Conservation (phyloP, 495 filamentous ascomycete genomes). For the Aspergillus coremiiformis region DNA sequence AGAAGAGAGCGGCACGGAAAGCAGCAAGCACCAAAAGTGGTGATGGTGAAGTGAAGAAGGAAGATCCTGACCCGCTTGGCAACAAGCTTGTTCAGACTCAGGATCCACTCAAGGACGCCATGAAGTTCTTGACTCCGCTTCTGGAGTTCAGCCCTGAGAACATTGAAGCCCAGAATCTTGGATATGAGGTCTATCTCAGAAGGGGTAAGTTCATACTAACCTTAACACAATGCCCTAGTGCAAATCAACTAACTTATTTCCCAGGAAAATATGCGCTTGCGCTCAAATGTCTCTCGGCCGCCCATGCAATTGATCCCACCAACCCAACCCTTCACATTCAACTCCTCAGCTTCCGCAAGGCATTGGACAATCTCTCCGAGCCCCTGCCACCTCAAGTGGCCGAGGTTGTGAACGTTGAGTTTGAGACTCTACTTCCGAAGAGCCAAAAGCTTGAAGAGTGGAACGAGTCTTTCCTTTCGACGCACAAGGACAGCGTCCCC, state of each 20-base stretch:
- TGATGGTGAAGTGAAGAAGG: constrained; percentile 59
- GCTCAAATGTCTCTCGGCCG: constrained; percentile 73
- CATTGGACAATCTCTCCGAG: constrained; percentile 47
- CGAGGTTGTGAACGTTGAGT: constrained; percentile 58
- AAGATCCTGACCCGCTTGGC: constrained; percentile 82
- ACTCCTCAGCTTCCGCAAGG: constrained; percentile 57
- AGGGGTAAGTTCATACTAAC: constrained; percentile 48
- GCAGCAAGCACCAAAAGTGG: constrained; percentile 44
- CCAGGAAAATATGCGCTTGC: constrained; percentile 78
- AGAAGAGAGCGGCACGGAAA: constrained; percentile 60
- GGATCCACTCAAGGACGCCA: constrained; percentile 75
- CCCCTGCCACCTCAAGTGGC: constrained; percentile 52
- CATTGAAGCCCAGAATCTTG: constrained; percentile 72
- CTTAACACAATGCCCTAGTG: not conserved
- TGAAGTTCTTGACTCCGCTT: constrained; percentile 76
- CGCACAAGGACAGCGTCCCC: constrained; percentile 53
- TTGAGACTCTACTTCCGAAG: constrained; percentile 51
- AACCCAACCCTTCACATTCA: constrained; percentile 76
- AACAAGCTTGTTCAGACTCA: constrained; percentile 66
- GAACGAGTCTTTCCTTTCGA: constrained; percentile 59
- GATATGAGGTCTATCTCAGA: constrained; percentile 83
- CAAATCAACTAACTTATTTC: constrained; percentile 12
- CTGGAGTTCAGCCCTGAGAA: constrained; percentile 76
- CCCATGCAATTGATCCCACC: constrained; percentile 57
- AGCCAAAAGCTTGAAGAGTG: constrained; percentile 50